These are phyloP conservation scores for Chaetomium cochliodes DNA, from an alignment of 495 filamentous ascomycete genomes.

Conservation along the genomic window DNA sequence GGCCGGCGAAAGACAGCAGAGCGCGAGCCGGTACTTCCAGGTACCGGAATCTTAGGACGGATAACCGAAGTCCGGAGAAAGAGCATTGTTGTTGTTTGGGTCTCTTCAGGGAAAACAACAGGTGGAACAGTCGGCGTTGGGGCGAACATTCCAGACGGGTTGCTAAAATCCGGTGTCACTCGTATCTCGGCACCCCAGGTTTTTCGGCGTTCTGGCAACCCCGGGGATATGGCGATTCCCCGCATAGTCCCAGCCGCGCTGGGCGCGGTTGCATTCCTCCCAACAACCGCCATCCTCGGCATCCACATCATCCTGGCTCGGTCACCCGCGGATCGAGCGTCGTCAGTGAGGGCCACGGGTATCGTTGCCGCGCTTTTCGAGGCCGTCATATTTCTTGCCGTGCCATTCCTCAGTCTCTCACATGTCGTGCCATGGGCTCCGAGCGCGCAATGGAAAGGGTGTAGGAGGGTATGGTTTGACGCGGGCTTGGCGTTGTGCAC, in stretches of 20 bases:
- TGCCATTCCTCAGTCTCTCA: slow-evolving; percentile 31
- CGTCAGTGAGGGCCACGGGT: slow-evolving; percentile 37
- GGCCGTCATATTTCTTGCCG: slow-evolving; percentile 33
- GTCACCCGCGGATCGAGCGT: slow-evolving; percentile 33
- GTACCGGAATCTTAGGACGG: neutral
- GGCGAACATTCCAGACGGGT: neutral
- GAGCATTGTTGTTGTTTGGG: neutral
- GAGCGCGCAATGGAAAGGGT: slow-evolving; percentile 22
- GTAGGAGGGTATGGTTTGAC: slow-evolving; percentile 40
- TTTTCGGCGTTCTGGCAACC: neutral
- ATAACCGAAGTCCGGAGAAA: neutral
- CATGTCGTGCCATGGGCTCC: slow-evolving; percentile 29
- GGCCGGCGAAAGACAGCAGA: neutral
- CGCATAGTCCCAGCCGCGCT: slow-evolving; percentile 37
- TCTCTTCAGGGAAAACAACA: neutral
- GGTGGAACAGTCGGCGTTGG: neutral
- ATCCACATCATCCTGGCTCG: slow-evolving; percentile 44
- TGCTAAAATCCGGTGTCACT: slow-evolving; percentile 15
- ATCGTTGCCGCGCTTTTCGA: slow-evolving; percentile 41
- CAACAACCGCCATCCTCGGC: slow-evolving; percentile 42
- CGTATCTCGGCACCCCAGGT: slow-evolving; percentile 6
- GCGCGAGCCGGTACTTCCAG: slow-evolving; percentile 9
- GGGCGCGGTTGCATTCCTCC: slow-evolving; percentile 40
- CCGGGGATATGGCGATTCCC: slow-evolving; percentile 37
- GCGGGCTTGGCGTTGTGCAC: slow-evolving; percentile 37